Evolutionary conservation across 2,329 filamentous ascomycete genomes (phyloP).

Genomic region (Cryphonectria nitschkei): DNA sequence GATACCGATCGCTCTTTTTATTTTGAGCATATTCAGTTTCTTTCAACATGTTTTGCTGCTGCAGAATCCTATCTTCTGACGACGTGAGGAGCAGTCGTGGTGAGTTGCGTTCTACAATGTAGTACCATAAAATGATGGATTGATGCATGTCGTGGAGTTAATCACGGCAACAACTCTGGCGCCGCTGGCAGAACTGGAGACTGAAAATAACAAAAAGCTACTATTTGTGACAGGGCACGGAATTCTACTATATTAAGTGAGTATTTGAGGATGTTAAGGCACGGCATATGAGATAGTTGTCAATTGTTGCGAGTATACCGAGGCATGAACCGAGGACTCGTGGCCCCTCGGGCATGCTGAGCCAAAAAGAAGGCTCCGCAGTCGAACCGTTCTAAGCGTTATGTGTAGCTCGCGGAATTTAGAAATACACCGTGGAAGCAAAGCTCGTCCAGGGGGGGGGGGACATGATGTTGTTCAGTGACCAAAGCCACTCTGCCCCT

Average conservation of each 20-base stretch:
- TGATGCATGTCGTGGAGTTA: too few relatives aligned
- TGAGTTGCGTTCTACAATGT: not conserved
- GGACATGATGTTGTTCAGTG: not conserved
- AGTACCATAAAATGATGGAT: not conserved
- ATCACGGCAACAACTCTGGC: too few relatives aligned
- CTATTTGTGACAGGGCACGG: too few relatives aligned
- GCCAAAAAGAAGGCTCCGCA: not conserved
- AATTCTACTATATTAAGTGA: not conserved
- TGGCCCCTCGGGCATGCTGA: not conserved
- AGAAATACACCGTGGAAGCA: not conserved
- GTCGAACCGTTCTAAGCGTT: not conserved
- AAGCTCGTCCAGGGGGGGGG: not conserved
- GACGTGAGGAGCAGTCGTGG: too few relatives aligned
- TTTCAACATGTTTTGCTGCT: slow-evolving; percentile 1
- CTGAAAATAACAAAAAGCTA: not conserved
- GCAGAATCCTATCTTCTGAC: not conserved
- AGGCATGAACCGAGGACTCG: not conserved
- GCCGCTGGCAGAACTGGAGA: not conserved
- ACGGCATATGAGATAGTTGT: not conserved
- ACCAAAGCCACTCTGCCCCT: not conserved
- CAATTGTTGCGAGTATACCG: not conserved
- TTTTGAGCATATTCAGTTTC: not conserved
- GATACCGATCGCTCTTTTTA: not conserved
- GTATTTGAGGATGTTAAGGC: not conserved
- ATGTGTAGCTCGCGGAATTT: not conserved